Evolutionary conservation across 345 rosid genomes (phyloP).

Genomic region (Nasturtium officinale): DNA sequence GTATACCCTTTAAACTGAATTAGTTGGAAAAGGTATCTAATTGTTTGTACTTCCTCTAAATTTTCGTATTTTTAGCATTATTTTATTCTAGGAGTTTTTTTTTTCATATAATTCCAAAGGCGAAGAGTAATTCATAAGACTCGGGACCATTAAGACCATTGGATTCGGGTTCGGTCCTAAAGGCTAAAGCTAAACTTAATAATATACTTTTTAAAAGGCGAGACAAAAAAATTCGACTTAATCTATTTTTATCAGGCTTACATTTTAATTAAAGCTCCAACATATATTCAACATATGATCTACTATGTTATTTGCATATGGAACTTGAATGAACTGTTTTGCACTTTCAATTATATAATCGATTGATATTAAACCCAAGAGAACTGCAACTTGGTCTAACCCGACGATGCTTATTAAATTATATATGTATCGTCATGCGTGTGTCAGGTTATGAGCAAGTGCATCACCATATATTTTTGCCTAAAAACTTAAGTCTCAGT

Average conservation of each 20-base stretch:
- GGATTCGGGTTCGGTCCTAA: not conserved
- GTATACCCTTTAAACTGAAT: not conserved
- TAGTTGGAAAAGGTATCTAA: not conserved
- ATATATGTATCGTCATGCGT: not conserved
- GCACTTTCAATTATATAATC: not conserved
- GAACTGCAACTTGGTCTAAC: conserved; percentile 21
- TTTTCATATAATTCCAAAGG: not conserved
- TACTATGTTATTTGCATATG: not conserved
- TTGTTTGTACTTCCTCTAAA: not conserved
- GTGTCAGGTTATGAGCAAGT: conserved; percentile 1
- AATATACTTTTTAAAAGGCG: not conserved
- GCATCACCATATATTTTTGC: not conserved
- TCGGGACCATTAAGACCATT: conserved; percentile 19
- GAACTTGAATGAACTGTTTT: not conserved
- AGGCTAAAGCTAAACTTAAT: not conserved
- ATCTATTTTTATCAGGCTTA: not conserved
- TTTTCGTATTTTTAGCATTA: not conserved
- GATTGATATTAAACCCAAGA: not conserved
- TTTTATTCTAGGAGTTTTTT: not conserved
- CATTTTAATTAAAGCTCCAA: not conserved
- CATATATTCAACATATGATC: not conserved
- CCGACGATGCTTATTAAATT: conserved; percentile 17
- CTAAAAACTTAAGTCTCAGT: conserved; percentile 8
- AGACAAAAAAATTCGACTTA: not conserved
- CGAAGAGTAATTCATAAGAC: not conserved